Base-by-base conservation (phyloP, 805 yeast species). In the Schizosaccharomyces japonicus region DNA sequence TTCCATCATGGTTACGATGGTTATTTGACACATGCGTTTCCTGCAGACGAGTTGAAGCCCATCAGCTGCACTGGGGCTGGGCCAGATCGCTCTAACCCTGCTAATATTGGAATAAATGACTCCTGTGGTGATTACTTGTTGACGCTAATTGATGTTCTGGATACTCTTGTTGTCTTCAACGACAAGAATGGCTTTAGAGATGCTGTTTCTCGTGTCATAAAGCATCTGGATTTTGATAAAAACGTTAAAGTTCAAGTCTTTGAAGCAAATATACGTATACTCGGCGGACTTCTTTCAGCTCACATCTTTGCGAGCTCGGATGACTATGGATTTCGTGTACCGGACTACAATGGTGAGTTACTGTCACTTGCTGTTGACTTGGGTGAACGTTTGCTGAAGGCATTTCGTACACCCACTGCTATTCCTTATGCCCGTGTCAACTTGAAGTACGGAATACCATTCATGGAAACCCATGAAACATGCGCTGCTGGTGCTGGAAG, bases 401-500 rank as follows among this genome's bases (percentile, higher is more conserved):
- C 93, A 0, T 85, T 75, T 56, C 68, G 72, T 17, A 75, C 84
- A 0, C 55, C 57, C 1, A 57, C 68, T 1, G 76, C 76, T 0
- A 66, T 84, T 5, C 95, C 95, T 0, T 66, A 70, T n/a, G 83
- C 96, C 0, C 63, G 95, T 51, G 72, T 82, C 6, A 82, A 85
- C 57, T 58, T 85, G 23, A 62, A 62, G 15, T 54, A 63, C 21
- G 87, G 85, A 0, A 63, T 72, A 1, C 48, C 51, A 2, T 46
- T 47, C 3, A 52, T 55, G 48, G 50, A 50, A 17, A 48, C 60
- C 31, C 53, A 64, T 10, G 92, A 81, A 51, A 84, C 84, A 5
- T 84, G 94, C 57, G 72, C 84, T 0, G 79, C 95, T 0, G 95
- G 95, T 2, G 87, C 85, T 15, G 78, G 84, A 0, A 75, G 85